Conservation (phyloP, 768 basidiomycete genomes). For the Leccinum uliginosum region DNA sequence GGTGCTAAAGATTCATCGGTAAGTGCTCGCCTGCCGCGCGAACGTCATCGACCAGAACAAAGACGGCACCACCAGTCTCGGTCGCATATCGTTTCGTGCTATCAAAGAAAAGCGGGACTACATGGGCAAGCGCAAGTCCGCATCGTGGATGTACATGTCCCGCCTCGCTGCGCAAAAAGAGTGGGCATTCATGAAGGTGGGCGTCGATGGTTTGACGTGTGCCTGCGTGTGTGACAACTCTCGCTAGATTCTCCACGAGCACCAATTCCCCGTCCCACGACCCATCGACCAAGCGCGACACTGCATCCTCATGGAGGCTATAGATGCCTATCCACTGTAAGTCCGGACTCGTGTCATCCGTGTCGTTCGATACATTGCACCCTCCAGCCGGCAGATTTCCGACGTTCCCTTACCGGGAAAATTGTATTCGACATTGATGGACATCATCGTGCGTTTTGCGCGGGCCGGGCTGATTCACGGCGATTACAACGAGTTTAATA, state of each 20-base stretch:
- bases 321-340: constrained; percentile 92
- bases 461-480: constrained; percentile 95
- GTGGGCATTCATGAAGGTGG: constrained; percentile 97
- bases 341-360: constrained; percentile 20
- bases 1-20: constrained; percentile 94
- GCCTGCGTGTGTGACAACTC: not conserved
- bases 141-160: constrained; percentile 99
- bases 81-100: constrained; percentile 94
- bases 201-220: not conserved
- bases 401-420: constrained; percentile 82
- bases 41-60: not conserved
- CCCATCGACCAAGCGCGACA: constrained; percentile 95
- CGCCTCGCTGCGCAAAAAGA: constrained; percentile 95
- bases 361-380: constrained; percentile 1
- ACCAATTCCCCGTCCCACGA: constrained; percentile 88
- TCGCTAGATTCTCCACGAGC: constrained; percentile 78
- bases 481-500: constrained; percentile 99
- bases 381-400: constrained; percentile 75
- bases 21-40: not conserved
- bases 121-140: constrained; percentile 89
- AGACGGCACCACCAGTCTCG: constrained; percentile 63
- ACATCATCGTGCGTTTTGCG: constrained; percentile 92
- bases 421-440: constrained; percentile 91
- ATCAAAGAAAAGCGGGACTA: constrained; percentile 98
- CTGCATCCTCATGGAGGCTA: constrained; percentile 93